Percentiles rank a stretch among this genome's conserved stretches.
Evolutionary conservation across 306 rosid genomes (phyloP).

Genomic region (Dryas octopetala): DNA sequence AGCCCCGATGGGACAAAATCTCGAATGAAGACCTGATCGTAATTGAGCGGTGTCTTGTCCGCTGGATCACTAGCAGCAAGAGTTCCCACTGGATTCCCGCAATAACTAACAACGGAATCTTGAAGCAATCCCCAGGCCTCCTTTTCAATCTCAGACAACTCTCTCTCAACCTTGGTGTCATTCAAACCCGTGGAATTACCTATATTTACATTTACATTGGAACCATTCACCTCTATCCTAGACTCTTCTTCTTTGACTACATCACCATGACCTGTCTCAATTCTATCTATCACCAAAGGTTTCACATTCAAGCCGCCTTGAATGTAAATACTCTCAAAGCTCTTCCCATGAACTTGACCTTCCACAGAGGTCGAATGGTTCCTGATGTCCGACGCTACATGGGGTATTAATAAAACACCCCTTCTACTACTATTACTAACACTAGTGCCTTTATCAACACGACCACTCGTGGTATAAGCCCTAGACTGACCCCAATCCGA

Average conservation of each 20-base stretch:
- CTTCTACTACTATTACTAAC: conserved; percentile 46
- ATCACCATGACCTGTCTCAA: conserved; percentile 37
- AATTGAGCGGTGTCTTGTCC: conserved; percentile 70
- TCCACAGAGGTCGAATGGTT: conserved; percentile 75
- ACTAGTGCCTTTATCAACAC: conserved; percentile 35
- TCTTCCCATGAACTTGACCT: conserved; percentile 54
- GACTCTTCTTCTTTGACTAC: conserved; percentile 43
- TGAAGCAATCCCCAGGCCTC: conserved; percentile 84
- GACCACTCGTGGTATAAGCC: conserved; percentile 31
- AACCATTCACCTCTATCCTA: conserved; percentile 25
- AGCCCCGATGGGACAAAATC: conserved; percentile 88
- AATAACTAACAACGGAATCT: conserved; percentile 62
- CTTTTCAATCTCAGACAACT: conserved; percentile 56
- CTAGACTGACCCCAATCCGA: conserved; percentile 50
- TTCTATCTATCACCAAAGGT: conserved; percentile 53
- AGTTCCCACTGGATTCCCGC: conserved; percentile 85
- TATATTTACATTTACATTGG: conserved; percentile 36
- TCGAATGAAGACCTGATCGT: conserved; percentile 89
- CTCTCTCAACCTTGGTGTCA: conserved; percentile 48
- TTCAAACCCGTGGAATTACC: conserved; percentile 48
- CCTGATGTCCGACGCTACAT: conserved; percentile 68
- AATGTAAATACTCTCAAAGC: conserved; percentile 66
- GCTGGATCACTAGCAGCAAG: conserved; percentile 80
- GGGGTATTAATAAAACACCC: conserved; percentile 39
- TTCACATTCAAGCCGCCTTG: conserved; percentile 64